A percentile compares a stretch with the other conserved stretches of the same genome.
These are phyloP conservation scores for Rhodotorula glutinis DNA, from an alignment of 1,284 basidiomycete genomes.

Conservation along the genomic window DNA sequence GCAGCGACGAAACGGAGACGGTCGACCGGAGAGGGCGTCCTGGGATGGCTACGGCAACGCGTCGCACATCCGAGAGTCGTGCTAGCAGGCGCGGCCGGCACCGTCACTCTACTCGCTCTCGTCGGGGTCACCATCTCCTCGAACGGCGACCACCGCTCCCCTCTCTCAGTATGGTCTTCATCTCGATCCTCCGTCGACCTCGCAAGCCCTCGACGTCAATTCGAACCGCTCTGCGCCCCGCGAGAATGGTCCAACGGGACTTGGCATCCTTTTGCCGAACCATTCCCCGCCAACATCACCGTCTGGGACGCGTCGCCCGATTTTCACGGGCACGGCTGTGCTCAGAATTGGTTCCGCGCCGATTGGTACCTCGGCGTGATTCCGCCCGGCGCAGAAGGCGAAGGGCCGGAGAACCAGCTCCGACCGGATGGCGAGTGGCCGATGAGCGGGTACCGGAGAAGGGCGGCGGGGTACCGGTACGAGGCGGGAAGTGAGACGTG, in stretches of 20 bases:
- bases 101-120: no score
- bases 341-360: constrained; percentile 4
- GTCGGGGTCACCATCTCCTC: no score
- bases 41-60: no score
- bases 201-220: background rate
- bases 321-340: background rate
- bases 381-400: background rate
- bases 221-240: background rate
- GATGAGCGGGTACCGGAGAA: constrained; percentile 1
- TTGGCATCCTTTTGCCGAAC: background rate
- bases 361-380: constrained; percentile 11
- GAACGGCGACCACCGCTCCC: no score
- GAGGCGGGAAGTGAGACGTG: constrained; percentile 1
- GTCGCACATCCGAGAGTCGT: no score
- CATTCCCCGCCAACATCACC: background rate
- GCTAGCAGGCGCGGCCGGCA: no score
- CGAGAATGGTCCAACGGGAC: constrained; percentile 1
- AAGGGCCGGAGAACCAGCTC: background rate
- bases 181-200: no score
- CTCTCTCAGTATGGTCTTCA: no score
- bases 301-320: background rate
- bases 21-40: no score
- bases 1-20: no score
- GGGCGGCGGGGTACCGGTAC: constrained; percentile 7
- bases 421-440: constrained; percentile 3